Evolutionary conservation across 148 eudicot genomes (phyloP).

Genomic region (Fagopyrum homotropicum): DNA sequence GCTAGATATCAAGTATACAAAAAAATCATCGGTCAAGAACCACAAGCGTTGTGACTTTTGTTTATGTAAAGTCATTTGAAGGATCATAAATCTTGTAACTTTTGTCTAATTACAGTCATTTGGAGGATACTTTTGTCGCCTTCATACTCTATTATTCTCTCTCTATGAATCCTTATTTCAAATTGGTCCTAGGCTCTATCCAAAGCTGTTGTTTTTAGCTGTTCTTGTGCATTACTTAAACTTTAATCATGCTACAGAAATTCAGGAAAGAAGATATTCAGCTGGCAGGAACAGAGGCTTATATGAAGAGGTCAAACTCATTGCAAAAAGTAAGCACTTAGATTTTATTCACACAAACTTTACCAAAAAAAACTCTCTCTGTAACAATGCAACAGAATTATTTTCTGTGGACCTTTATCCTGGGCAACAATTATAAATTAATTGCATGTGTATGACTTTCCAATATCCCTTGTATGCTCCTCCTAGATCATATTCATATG

Average conservation of each 20-base stretch:
- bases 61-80: background rate
- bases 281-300: constrained; percentile 79
- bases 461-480: background rate
- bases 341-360: background rate
- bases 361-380: background rate
- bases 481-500: background rate
- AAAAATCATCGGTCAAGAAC: background rate
- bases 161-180: background rate
- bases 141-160: background rate
- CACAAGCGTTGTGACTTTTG: background rate
- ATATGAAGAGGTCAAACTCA: constrained; percentile 77
- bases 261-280: constrained; percentile 81
- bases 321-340: constrained; percentile 59
- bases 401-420: background rate
- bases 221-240: background rate
- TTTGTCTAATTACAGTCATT: background rate
- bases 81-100: background rate
- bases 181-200: background rate
- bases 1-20: background rate
- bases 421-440: background rate
- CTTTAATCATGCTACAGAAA: constrained; percentile 41
- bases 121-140: background rate
- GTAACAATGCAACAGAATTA: background rate
- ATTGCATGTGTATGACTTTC: background rate
- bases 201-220: constrained; percentile 12